Conservation (phyloP, 805 yeast species). For the Starmera dryadoides region DNA sequence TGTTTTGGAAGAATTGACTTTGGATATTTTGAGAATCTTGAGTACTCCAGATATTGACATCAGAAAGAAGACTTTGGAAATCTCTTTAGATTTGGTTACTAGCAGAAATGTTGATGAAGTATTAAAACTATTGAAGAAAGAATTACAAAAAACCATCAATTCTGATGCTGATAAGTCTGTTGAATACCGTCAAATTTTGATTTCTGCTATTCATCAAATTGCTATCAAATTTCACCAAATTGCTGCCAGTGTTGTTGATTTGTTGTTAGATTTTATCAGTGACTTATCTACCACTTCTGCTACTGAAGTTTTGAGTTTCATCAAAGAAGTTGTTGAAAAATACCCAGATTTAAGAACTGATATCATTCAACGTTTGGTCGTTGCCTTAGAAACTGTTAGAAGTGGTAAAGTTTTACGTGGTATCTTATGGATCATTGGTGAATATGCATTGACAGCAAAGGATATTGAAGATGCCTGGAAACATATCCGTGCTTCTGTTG, state of each 20-base stretch:
- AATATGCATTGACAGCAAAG: constrained; percentile 65
- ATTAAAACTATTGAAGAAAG: constrained; percentile 85
- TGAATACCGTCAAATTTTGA: constrained; percentile 84
- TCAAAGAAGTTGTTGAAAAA: constrained; percentile 90
- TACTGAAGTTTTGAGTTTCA: constrained; percentile 81
- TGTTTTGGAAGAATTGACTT: constrained; percentile 69
- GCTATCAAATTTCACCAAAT: constrained; percentile 87
- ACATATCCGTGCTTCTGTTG: constrained; percentile 72
- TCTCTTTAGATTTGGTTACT: constrained; percentile 73
- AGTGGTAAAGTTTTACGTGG: constrained; percentile 92
- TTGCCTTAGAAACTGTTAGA: constrained; percentile 56
- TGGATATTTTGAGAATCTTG: constrained; percentile 81
- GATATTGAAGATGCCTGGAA: constrained; percentile 84
- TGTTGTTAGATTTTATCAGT: constrained; percentile 77
- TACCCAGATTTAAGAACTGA: constrained; percentile 71
- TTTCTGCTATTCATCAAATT: constrained; percentile 80
- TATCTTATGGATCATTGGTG: constrained; percentile 94
- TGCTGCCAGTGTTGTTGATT: constrained; percentile 84
- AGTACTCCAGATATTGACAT: constrained; percentile 89
- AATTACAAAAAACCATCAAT: constrained; percentile 65
- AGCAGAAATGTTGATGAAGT: constrained; percentile 92
- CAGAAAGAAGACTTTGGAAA: constrained; percentile 78
- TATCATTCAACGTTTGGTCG: constrained; percentile 56
- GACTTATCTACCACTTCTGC: constrained; percentile 85
- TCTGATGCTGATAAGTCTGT: constrained; percentile 69